These are phyloP conservation scores for Bipolaris cookei DNA, from an alignment of 2,329 filamentous ascomycete genomes.

Conservation along the genomic window DNA sequence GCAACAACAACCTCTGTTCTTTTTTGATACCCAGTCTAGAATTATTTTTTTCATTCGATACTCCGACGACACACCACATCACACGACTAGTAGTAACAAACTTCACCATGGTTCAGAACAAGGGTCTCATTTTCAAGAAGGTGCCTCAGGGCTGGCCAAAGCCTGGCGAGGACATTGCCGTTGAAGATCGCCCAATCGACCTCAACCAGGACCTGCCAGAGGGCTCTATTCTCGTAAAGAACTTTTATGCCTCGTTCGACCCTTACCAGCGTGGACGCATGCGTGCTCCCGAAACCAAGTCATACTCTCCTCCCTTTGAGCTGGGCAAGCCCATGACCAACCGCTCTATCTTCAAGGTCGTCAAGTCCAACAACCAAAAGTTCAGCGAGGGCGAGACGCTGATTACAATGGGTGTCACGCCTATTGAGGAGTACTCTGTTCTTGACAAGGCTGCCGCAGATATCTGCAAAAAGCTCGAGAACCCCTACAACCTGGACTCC, in stretches of 20 bases:
- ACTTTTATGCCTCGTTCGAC: constrained; percentile 78
- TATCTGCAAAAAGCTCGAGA: constrained; percentile 64
- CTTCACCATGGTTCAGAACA: constrained; percentile 67
- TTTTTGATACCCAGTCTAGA: constrained; percentile 4
- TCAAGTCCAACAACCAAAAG: constrained; percentile 69
- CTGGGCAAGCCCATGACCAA: constrained; percentile 70
- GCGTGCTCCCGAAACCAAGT: constrained; percentile 68
- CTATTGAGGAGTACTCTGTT: constrained; percentile 72
- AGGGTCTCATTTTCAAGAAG: constrained; percentile 75
- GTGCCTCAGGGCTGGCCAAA: constrained; percentile 71
- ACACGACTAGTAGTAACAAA: constrained; percentile 6
- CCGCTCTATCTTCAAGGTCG: constrained; percentile 68
- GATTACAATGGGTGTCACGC: constrained; percentile 56
- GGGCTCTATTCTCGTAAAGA: constrained; percentile 72
- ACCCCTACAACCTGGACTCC: constrained; percentile 70
- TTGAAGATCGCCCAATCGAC: constrained; percentile 74
- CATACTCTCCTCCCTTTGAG: constrained; percentile 69
- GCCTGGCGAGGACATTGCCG: constrained; percentile 70
- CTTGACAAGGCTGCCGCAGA: constrained; percentile 58
- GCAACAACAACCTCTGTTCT: not conserved
- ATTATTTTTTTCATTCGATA: not conserved
- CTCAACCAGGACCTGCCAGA: constrained; percentile 62
- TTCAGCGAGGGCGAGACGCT: constrained; percentile 74
- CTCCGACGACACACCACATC: constrained; percentile 6
- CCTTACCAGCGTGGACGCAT: constrained; percentile 85